phyloP scores from a whole-genome alignment of 2,329 filamentous ascomycete genomes.

The Diplocarpon rosae region DNA sequence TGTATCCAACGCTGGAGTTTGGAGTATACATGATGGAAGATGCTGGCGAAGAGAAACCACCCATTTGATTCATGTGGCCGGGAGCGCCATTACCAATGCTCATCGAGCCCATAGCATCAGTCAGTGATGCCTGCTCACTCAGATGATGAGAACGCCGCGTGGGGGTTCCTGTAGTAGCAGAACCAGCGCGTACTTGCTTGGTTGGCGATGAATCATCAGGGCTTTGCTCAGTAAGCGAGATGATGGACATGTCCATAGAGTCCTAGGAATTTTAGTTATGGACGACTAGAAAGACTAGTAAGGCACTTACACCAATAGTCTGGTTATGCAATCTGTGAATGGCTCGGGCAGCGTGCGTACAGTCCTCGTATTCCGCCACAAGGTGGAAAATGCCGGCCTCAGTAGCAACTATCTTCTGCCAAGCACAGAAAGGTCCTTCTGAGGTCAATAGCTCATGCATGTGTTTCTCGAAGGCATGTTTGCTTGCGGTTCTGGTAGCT shows the following conservation, averaged over 20 bases:
- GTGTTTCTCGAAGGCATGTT: constrained; percentile 29
- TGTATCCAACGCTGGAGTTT: background rate
- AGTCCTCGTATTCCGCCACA: constrained; percentile 9
- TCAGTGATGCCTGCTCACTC: background rate
- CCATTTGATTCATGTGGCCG: background rate
- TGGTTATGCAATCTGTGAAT: constrained; percentile 1
- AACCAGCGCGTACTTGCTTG: background rate
- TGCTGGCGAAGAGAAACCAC: background rate
- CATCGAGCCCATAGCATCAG: constrained; percentile 1
- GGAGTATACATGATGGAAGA: background rate
- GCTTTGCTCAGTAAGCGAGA: background rate
- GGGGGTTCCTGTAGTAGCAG: constrained; percentile 2
- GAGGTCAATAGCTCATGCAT: constrained; percentile 33
- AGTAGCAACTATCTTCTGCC: constrained; percentile 33
- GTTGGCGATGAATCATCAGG: background rate
- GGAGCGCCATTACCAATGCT: background rate
- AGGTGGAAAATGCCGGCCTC: constrained; percentile 33
- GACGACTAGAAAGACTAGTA: background rate
- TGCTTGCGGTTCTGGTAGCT: constrained; percentile 4
- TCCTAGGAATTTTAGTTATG: background rate
- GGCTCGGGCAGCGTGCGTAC: background rate
- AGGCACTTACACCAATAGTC: constrained; percentile 1
- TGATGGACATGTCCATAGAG: background rate
- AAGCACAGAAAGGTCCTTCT: constrained; percentile 42
- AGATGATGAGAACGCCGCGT: constrained; percentile 4